Percentiles rank a stretch among this genome's conserved stretches.
Conservation (phyloP, 345 rosid genomes). For the Arabis hirsuta region DNA sequence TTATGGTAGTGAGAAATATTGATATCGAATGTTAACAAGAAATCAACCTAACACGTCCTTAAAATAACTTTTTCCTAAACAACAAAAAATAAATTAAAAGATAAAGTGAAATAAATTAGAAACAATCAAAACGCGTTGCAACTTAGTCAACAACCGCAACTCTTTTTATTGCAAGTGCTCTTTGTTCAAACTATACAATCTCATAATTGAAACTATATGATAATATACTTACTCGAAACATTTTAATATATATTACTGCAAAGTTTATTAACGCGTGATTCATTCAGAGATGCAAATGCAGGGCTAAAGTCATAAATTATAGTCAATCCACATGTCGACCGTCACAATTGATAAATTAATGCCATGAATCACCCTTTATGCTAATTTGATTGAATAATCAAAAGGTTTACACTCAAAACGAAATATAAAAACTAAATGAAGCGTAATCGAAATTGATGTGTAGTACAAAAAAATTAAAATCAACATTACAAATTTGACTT, state of each 20-base stretch:
- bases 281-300: slow-evolving; percentile 27
- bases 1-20: background rate
- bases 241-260: background rate
- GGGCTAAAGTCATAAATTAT: background rate
- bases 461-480: background rate
- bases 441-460: slow-evolving; percentile 16
- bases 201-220: background rate
- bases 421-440: background rate
- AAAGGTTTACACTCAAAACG: background rate
- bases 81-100: background rate
- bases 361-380: slow-evolving; percentile 20
- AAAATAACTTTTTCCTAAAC: background rate
- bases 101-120: background rate
- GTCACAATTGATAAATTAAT: slow-evolving; percentile 21
- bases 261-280: slow-evolving; percentile 28
- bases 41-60: background rate
- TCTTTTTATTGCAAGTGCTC: background rate
- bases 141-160: background rate
- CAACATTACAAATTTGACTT: background rate
- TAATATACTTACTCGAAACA: background rate
- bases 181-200: background rate
- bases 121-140: background rate
- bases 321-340: slow-evolving; percentile 43
- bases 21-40: background rate
- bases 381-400: background rate